Percentiles rank a stretch among this genome's conserved stretches.
phyloP scores from a whole-genome alignment of 164 flowering plant species.

The Magnolia officinalis region DNA sequence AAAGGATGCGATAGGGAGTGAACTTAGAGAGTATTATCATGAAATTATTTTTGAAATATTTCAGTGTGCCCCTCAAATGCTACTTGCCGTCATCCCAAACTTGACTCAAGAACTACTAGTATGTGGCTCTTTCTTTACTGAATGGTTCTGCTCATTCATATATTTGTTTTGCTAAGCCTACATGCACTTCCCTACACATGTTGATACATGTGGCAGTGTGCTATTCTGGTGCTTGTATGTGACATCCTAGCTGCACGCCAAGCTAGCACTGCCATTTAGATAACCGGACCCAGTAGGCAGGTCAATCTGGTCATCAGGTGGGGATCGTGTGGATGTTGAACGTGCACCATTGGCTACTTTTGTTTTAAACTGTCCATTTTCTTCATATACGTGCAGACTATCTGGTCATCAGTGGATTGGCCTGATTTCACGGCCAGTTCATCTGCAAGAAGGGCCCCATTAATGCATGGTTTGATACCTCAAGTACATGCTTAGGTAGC shows the following conservation, averaged over 20 bases:
- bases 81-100: conserved; percentile 75
- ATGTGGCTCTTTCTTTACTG: conserved; percentile 10
- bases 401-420: not conserved
- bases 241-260: no score
- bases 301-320: not conserved
- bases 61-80: conserved; percentile 75
- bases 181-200: not conserved
- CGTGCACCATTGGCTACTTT: not conserved
- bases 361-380: not conserved
- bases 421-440: not conserved
- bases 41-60: conserved; percentile 68
- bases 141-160: not conserved
- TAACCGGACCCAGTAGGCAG: no score
- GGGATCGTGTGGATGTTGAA: not conserved
- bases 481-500: not conserved
- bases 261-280: no score
- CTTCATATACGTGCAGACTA: not conserved
- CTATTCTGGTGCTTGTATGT: no score
- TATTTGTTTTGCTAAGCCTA: not conserved
- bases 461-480: not conserved
- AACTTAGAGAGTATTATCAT: conserved; percentile 74
- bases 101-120: conserved; percentile 78
- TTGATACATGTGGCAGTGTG: not conserved
- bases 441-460: not conserved
- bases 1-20: conserved; percentile 54